Conservation (phyloP, 306 rosid species). For the Prunus mongolica region DNA sequence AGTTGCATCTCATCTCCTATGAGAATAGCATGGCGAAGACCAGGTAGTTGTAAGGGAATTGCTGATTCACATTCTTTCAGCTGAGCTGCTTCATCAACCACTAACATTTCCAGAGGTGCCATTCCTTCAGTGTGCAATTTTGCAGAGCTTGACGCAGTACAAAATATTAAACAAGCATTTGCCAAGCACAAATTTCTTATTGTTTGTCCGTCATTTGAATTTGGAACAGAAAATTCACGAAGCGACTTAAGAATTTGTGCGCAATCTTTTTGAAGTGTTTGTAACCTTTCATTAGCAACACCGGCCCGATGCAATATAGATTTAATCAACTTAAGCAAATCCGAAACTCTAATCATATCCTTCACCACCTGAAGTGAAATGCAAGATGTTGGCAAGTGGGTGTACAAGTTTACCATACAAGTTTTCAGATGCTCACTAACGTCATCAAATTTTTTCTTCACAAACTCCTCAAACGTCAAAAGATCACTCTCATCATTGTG, state of each 20-base stretch:
- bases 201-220: background rate
- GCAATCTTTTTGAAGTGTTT: background rate
- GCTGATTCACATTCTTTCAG: constrained; percentile 42
- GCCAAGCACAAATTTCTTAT: constrained; percentile 33
- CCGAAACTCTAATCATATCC: constrained; percentile 22
- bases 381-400: constrained; percentile 45
- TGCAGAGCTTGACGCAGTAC: constrained; percentile 36
- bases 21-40: constrained; percentile 32
- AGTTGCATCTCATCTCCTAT: constrained; percentile 42
- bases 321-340: constrained; percentile 20
- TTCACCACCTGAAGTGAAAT: constrained; percentile 26
- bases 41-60: constrained; percentile 36
- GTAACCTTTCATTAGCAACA: constrained; percentile 8
- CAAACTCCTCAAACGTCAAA: constrained; percentile 33
- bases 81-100: constrained; percentile 42
- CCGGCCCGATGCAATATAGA: background rate
- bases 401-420: constrained; percentile 18
- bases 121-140: constrained; percentile 7
- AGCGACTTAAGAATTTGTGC: constrained; percentile 21
- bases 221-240: constrained; percentile 14
- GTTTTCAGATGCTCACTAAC: constrained; percentile 8
- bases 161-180: constrained; percentile 40
- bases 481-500: background rate
- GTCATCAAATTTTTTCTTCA: constrained; percentile 15
- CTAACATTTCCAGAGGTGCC: constrained; percentile 14